Percentiles rank a stretch among this genome's conserved stretches.
Evolutionary conservation across 169 alveolate genomes (phyloP).

Genomic region (Eimeria brunetti): DNA sequence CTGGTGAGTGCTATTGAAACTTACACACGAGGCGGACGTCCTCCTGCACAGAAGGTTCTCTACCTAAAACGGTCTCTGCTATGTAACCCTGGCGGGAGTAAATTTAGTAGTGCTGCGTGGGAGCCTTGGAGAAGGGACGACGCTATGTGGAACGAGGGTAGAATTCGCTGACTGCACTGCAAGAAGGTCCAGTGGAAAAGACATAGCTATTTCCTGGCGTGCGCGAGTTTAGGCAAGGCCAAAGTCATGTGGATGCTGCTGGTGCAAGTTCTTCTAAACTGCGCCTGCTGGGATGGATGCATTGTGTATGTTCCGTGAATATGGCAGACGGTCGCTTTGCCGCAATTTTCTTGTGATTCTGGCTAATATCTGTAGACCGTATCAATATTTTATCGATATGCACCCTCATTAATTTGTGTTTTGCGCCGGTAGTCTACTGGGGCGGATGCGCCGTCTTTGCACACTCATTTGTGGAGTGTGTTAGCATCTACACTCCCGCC

Average conservation of each 20-base stretch:
- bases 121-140: slow-evolving; percentile 32
- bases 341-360: background rate
- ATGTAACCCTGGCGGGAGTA: background rate
- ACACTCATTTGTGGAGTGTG: background rate
- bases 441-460: background rate
- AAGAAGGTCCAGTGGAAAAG: background rate
- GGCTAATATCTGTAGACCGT: background rate
- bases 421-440: background rate
- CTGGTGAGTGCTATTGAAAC: background rate
- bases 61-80: background rate
- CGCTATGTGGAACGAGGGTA: background rate
- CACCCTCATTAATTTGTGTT: background rate
- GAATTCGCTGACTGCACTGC: background rate
- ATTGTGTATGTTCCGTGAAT: background rate
- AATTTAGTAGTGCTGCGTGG: background rate
- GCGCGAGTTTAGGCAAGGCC: background rate
- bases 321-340: background rate
- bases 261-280: background rate
- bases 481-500: background rate
- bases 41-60: background rate
- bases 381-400: background rate
- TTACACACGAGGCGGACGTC: background rate
- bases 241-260: background rate
- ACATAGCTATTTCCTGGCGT: background rate
- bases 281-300: background rate